Evolutionary conservation across 2,329 filamentous ascomycete genomes (phyloP).

Genomic region (Botrytis aclada): DNA sequence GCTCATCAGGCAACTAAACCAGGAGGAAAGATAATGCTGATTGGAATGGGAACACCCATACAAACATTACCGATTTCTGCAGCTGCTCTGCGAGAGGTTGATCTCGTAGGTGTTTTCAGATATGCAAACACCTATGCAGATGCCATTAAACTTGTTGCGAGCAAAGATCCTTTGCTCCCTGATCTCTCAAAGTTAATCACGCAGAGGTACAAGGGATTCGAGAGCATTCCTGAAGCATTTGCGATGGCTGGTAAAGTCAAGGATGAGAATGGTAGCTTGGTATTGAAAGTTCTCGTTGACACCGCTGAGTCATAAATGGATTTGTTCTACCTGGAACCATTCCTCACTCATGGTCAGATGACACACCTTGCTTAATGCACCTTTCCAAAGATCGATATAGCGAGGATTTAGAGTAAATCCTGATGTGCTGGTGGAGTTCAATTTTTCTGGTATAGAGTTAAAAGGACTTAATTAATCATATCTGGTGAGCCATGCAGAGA

Average conservation of each 20-base stretch:
- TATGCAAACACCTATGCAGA: constrained; percentile 85
- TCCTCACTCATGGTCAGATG: not conserved
- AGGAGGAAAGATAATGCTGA: constrained; percentile 70
- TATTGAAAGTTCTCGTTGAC: constrained; percentile 38
- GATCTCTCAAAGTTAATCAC: constrained; percentile 80
- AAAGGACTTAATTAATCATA: not conserved
- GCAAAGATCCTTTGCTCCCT: constrained; percentile 60
- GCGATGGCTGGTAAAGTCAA: constrained; percentile 70
- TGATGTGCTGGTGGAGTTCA: not conserved
- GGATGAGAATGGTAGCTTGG: constrained; percentile 36
- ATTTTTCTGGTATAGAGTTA: not conserved
- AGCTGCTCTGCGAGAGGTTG: constrained; percentile 70
- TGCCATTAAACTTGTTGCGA: constrained; percentile 82
- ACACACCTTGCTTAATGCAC: not conserved
- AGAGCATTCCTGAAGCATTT: constrained; percentile 84
- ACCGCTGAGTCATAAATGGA: constrained; percentile 17
- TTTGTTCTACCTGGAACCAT: not conserved
- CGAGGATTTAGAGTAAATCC: not conserved
- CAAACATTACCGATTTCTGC: constrained; percentile 72
- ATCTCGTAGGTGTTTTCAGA: constrained; percentile 72
- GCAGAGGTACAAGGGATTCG: constrained; percentile 72
- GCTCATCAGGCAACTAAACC: constrained; percentile 53
- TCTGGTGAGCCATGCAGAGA: not conserved
- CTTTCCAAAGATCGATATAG: not conserved
- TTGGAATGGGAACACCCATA: constrained; percentile 76